Evolutionary conservation across 306 rosid genomes (phyloP), one percentile per base, ranked within the genome.

Genomic region (Corylus americana): DNA sequence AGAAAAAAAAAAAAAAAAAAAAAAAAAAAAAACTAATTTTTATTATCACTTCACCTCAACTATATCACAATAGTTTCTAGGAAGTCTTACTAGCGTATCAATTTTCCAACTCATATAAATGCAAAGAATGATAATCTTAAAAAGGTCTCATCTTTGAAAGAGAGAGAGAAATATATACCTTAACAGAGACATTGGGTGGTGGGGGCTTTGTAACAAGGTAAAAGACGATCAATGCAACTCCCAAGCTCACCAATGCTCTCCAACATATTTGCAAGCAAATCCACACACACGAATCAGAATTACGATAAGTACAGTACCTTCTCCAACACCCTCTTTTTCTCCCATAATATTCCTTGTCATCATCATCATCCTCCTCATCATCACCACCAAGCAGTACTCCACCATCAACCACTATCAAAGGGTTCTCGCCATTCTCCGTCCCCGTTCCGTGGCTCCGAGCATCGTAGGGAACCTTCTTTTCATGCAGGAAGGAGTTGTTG

Each of bases 161-260:
- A 29, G 20, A 74, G 64, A 70, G 49, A 59, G 57, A 35, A 22
- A 48, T 4, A 14, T 37, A 10, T 77, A 90, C 98, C 98, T 92
- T 62, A 50, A 95, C 59, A n/a, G 97, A 85, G 25, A 95, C 31
- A 37, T 62, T 79, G 18, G 98, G 98, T 1, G 91, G 63, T 3
- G 97, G 97, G 35, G 98, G 98, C 74, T 90, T 90, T 12, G 98
- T 86, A 59, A 86, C 90, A 86, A 90, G 12, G 80, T 95, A 95
- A 85, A 95, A 95, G 29, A 95, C 92, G 72, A 95, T 89, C 92
- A 92, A 76, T 20, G 98, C 98, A 31, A 91, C 66, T 71, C 87
- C 84, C 20, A 95, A 66, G 77, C 98, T 95, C 50, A 85, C 55
- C 57, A 91, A 8, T 53, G 87, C 68, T 78, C 98, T 89, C 98